Conservation (phyloP, 257 asterid species). For the Nicotiana attenuata region DNA sequence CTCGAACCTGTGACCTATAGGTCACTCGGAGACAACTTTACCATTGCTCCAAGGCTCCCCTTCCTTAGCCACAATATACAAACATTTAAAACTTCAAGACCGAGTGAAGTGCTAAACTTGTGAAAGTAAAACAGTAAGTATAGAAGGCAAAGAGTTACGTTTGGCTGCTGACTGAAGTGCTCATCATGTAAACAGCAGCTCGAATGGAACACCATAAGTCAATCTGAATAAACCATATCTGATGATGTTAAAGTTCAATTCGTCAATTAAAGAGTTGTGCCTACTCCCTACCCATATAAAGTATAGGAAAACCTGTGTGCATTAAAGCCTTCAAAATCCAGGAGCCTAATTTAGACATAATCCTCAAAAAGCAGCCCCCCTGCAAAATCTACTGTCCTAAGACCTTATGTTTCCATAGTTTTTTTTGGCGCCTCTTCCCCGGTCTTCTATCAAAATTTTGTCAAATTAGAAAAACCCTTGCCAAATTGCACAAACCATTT, state of each 20-base stretch:
- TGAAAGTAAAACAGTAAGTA: background rate
- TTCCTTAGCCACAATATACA: background rate
- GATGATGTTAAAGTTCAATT: background rate
- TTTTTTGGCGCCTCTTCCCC: background rate
- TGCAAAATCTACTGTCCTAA: background rate
- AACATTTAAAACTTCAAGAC: background rate
- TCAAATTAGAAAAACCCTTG: background rate
- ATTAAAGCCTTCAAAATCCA: background rate
- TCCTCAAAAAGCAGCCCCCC: background rate
- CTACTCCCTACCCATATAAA: background rate
- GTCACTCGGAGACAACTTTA: too few species aligned
- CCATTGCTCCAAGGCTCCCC: too few species aligned
- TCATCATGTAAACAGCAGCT: conserved; percentile 4
- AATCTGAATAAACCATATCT: background rate
- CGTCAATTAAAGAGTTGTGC: background rate
- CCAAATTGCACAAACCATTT: background rate
- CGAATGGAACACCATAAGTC: background rate
- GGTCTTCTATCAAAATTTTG: background rate
- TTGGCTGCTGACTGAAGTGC: background rate
- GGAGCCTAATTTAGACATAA: background rate
- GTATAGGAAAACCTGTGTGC: background rate
- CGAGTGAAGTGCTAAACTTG: background rate
- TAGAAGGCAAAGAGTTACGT: background rate
- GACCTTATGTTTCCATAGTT: background rate
- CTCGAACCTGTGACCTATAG: too few species aligned